phyloP scores from a whole-genome alignment of 495 filamentous ascomycete species.

The Xylaria cubensis region DNA sequence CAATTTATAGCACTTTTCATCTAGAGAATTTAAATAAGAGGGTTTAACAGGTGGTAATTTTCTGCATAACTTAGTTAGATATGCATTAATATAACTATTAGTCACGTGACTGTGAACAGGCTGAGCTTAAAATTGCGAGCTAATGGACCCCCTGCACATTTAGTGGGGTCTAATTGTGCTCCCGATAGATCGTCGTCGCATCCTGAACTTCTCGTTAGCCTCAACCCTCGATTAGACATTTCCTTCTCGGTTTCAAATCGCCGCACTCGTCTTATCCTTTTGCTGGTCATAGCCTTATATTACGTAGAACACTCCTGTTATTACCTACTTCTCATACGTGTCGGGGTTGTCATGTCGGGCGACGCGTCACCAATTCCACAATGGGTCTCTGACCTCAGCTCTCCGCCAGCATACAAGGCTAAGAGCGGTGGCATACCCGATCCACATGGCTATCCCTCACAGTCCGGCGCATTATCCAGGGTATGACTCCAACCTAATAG shows the following conservation, averaged over 20 bases:
- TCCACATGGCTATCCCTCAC: slow-evolving; percentile 82
- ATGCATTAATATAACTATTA: no score
- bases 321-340: background rate
- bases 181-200: background rate
- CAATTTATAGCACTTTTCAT: no score
- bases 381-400: slow-evolving; percentile 83
- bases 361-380: slow-evolving; percentile 54
- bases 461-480: slow-evolving; percentile 58
- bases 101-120: no score
- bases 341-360: slow-evolving; percentile 29
- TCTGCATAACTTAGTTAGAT: no score
- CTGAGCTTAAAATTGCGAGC: no score
- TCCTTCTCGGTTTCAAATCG: background rate
- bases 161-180: background rate
- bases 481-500: slow-evolving; percentile 41
- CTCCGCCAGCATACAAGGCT: slow-evolving; percentile 62
- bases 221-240: background rate
- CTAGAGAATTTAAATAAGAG: no score
- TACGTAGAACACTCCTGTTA: background rate
- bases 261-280: background rate
- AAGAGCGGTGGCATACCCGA: slow-evolving; percentile 74
- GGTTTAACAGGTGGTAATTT: no score
- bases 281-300: background rate
- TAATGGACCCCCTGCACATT: no score
- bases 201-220: slow-evolving; percentile 10